phyloP scores from a whole-genome alignment of 192 early-diverging fungal genomes.

The Phlyctochytrium arcticum region DNA sequence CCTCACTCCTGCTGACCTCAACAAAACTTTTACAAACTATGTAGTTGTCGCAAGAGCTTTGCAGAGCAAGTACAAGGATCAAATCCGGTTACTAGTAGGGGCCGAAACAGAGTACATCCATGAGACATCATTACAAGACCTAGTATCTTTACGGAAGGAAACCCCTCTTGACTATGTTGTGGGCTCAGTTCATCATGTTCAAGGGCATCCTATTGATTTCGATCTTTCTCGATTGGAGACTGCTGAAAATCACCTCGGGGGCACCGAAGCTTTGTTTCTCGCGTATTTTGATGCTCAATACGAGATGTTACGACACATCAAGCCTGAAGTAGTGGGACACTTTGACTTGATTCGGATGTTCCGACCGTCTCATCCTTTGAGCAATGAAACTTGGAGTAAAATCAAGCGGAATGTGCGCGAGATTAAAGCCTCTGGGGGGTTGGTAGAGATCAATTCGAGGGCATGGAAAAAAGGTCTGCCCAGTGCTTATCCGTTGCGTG shows the following conservation, averaged over 20 bases:
- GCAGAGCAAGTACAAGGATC: conserved; percentile 52
- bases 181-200: conserved; percentile 89
- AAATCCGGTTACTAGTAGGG: conserved; percentile 67
- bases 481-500: conserved; percentile 83
- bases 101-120: conserved; percentile 88
- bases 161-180: conserved; percentile 79
- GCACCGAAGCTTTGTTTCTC: conserved; percentile 52
- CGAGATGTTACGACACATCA: conserved; percentile 61
- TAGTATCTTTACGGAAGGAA: conserved; percentile 41
- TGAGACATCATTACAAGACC: conserved; percentile 40
- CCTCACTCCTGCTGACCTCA: conserved; percentile 61
- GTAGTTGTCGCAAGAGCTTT: conserved; percentile 69
- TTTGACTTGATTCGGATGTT: conserved; percentile 93
- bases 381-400: conserved; percentile 44
- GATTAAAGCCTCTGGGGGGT: conserved; percentile 72
- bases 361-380: conserved; percentile 38
- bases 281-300: conserved; percentile 89
- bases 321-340: conserved; percentile 89
- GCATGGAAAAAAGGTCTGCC: conserved; percentile 86
- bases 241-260: conserved; percentile 32
- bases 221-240: conserved; percentile 53
- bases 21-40: conserved; percentile 62
- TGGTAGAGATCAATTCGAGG: conserved; percentile 92
- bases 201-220: conserved; percentile 80
- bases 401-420: conserved; percentile 76